Base-by-base conservation (phyloP, 768 basidiomycete species). In the Suillus plorans region DNA sequence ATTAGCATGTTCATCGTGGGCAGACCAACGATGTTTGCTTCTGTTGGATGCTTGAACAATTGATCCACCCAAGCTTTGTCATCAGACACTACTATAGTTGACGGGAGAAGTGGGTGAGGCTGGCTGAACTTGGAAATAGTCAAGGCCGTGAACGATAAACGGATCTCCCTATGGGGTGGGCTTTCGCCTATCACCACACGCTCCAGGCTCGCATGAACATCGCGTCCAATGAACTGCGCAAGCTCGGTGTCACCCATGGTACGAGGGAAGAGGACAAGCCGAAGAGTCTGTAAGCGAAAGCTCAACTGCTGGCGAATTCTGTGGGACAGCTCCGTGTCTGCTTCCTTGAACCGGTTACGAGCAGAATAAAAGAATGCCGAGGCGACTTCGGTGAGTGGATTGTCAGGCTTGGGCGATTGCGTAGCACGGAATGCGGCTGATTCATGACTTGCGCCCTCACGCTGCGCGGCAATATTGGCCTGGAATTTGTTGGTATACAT, bases 1-100 rank as follows among this genome's bases (percentile, higher is more conserved):
- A 95, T 95, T 61, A 84, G 80, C 81, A 94, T 91, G 63, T 82
- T 83, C 91, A 94, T 93, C 3, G 90, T 85, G 3, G 93, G 93
- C 50, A 94, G 74, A 6, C 90, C 90, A 42, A 92, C 90, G 61
- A 95, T 92, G 28, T 80, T 92, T 0, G 91, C 87, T 68, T 92
- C 88, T 5, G 80, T 72, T 0, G 89, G 86, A 41, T 84, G 83
- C 69, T 85, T 85, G 68, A 89, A 80, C 5, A 93, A 77, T 0
- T 79, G 75, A 12, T 78, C 76, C n/a, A 92, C 75, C 90, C 91
- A 92, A 31, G 81, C 80, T 31, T 79, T 79, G 47, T 79, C 83
- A 58, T 85, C 82, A 9, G 72, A 69, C 45, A 78, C 68, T 2
- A 76, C 73, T 45, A 82, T 77, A 4, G 75, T 77, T 1, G 80